Evolutionary conservation across 176 grass and related monocot genomes (phyloP).

Genomic region (Coix lacrymajobi): DNA sequence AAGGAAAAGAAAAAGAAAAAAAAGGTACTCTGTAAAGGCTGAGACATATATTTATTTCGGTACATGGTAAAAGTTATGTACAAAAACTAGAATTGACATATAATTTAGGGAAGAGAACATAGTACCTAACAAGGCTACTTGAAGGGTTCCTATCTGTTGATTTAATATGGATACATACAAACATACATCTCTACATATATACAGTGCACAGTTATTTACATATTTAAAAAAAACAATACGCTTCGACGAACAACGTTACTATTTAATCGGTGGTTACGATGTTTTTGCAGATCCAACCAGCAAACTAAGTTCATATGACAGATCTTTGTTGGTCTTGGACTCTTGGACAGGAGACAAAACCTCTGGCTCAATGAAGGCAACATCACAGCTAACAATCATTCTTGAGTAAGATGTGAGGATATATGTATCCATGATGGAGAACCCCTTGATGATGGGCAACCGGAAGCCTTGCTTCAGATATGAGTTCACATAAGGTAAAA

Average conservation of each 20-base stretch:
- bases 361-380: conserved; percentile 35
- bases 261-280: neutral
- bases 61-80: neutral
- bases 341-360: neutral
- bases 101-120: no score
- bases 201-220: neutral
- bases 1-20: neutral
- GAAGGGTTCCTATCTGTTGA: neutral
- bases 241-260: neutral
- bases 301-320: neutral
- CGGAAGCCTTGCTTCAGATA: conserved; percentile 63
- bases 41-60: neutral
- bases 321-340: neutral
- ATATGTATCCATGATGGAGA: conserved; percentile 63
- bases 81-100: no score
- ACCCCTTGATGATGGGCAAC: conserved; percentile 71
- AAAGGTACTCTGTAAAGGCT: neutral
- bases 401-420: conserved; percentile 53
- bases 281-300: neutral
- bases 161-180: neutral
- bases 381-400: conserved; percentile 71
- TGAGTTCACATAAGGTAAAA: conserved; percentile 79
- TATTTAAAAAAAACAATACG: neutral
- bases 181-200: conserved; percentile 29
- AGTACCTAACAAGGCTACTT: conserved; percentile 25